These are phyloP conservation scores for Oenanthe javanica DNA, from an alignment of 140 eudicot genomes.

Conservation along the genomic window DNA sequence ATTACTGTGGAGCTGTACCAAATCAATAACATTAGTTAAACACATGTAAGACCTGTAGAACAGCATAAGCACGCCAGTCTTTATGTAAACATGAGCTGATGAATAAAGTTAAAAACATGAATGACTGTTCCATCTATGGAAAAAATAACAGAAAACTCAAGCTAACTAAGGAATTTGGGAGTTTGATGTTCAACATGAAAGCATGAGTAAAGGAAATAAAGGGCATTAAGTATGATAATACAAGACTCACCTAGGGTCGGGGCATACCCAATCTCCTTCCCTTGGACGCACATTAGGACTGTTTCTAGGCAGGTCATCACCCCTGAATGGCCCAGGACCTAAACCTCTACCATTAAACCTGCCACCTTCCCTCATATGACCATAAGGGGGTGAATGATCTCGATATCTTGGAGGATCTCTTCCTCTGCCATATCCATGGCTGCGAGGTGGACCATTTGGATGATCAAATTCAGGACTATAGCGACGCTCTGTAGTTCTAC, in stretches of 20 bases:
- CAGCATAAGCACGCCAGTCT: not conserved
- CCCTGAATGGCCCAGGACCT: constrained; percentile 57
- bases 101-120: not conserved
- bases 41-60: not conserved
- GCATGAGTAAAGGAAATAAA: not conserved
- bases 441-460: constrained; percentile 43
- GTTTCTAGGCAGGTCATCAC: constrained; percentile 49
- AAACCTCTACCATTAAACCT: constrained; percentile 58
- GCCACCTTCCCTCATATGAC: constrained; percentile 67
- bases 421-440: constrained; percentile 67
- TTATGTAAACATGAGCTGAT: not conserved
- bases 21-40: not conserved
- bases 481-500: constrained; percentile 54
- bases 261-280: constrained; percentile 94
- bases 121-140: not conserved
- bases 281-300: constrained; percentile 90
- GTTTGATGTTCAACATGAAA: not conserved
- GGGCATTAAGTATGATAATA: not conserved
- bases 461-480: constrained; percentile 77
- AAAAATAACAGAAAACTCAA: not conserved
- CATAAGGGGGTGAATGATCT: constrained; percentile 73
- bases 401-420: constrained; percentile 68
- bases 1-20: not conserved
- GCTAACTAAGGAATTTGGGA: not conserved
- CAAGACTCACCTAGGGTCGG: constrained; percentile 44